Evolutionary conservation across 2,329 filamentous ascomycete genomes (phyloP).

Genomic region (Nigrospora oryzae): DNA sequence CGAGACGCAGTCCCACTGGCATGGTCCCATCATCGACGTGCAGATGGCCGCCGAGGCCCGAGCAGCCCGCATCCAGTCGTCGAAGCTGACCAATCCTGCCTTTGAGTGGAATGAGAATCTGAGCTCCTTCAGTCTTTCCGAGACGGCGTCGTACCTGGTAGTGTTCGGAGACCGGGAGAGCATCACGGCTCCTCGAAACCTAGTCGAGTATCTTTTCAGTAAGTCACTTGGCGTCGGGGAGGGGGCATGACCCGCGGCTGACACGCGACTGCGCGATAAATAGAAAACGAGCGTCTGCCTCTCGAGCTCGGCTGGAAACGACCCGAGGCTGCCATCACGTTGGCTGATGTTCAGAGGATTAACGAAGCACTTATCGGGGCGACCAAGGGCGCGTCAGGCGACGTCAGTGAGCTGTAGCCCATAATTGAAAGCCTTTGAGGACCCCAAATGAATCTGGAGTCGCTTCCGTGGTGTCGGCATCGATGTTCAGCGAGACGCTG

Average conservation of each 20-base stretch:
- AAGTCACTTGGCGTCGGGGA: conserved; percentile 7
- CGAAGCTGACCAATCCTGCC: conserved; percentile 35
- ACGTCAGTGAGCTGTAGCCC: too few relatives aligned
- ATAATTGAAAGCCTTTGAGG: too few relatives aligned
- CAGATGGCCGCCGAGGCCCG: conserved; percentile 36
- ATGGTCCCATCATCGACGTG: conserved; percentile 25
- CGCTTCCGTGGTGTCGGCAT: too few relatives aligned
- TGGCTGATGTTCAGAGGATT: conserved; percentile 1
- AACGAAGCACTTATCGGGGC: too few relatives aligned
- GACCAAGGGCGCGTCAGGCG: too few relatives aligned
- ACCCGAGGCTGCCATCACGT: conserved; percentile 3
- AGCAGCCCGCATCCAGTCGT: conserved; percentile 32
- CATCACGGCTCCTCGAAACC: conserved; percentile 26
- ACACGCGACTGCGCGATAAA: background rate
- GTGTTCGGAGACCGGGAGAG: conserved; percentile 33
- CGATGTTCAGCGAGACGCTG: too few relatives aligned
- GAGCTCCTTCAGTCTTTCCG: conserved; percentile 36
- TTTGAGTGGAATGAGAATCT: conserved; percentile 32
- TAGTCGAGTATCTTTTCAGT: conserved; percentile 36
- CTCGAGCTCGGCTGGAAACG: conserved; percentile 29
- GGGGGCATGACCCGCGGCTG: background rate
- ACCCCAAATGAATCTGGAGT: too few relatives aligned
- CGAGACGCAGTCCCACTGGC: conserved; percentile 36
- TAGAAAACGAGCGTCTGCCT: conserved; percentile 33
- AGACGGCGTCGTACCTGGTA: conserved; percentile 37